phyloP scores from a whole-genome alignment of 176 grass and related monocot genomes.

The Otatea glauca region DNA sequence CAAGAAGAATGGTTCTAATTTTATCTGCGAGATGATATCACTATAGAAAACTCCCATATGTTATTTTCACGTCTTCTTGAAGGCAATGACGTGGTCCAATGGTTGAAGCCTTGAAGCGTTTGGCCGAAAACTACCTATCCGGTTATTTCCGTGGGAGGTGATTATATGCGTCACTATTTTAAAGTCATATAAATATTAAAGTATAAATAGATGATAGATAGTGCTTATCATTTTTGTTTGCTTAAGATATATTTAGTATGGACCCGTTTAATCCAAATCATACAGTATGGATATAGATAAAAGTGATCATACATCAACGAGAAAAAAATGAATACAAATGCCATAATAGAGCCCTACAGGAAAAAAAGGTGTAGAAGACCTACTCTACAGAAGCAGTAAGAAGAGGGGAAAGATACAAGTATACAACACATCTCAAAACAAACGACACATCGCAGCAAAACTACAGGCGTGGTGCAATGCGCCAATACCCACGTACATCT shows the following conservation, averaged over 20 bases:
- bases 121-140: too few species aligned
- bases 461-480: conserved; percentile 1
- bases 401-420: conserved; percentile 19
- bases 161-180: too few species aligned
- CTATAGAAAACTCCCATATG: not conserved
- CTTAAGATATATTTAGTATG: too few species aligned
- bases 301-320: conserved; percentile 43
- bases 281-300: conserved; percentile 39
- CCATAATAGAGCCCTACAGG: not conserved
- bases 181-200: too few species aligned
- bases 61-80: conserved; percentile 8
- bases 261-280: conserved; percentile 12
- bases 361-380: not conserved
- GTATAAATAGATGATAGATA: too few species aligned
- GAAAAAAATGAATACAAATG: conserved; percentile 39
- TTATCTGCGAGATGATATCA: not conserved
- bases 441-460: conserved; percentile 43
- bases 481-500: not conserved
- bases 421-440: conserved; percentile 13
- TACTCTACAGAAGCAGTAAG: conserved; percentile 13
- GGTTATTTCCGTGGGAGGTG: too few species aligned
- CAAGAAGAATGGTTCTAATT: not conserved
- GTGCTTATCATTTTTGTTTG: too few species aligned
- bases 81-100: conserved; percentile 1
- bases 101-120: too few species aligned